Conservation (phyloP, 306 rosid species). For the Vigna mungo region DNA sequence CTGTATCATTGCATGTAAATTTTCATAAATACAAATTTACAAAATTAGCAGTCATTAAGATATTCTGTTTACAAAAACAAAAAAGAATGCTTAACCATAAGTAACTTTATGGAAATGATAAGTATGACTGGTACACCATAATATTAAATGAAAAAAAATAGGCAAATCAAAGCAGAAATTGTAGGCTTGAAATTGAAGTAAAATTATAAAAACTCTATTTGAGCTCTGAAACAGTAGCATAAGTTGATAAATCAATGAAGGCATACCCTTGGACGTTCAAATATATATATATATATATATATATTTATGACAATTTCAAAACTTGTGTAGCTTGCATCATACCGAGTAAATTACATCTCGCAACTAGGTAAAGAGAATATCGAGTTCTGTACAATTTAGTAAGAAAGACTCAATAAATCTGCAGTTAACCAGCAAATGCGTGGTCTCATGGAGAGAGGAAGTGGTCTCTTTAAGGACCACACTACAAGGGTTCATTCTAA, state of each 20-base stretch:
- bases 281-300: slow-evolving; percentile 33
- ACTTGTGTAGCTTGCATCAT: slow-evolving; percentile 44
- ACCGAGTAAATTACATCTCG: slow-evolving; percentile 50
- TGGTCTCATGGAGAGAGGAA: slow-evolving; percentile 39
- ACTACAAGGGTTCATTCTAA: slow-evolving; percentile 40
- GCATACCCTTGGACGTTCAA: slow-evolving; percentile 34
- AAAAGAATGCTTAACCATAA: background rate
- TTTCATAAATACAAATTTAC: background rate
- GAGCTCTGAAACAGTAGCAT: background rate
- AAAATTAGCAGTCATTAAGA: background rate
- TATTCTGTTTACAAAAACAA: background rate
- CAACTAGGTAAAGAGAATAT: slow-evolving; percentile 42
- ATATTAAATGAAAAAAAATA: background rate
- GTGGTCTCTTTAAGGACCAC: slow-evolving; percentile 38
- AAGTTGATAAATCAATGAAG: slow-evolving; percentile 30
- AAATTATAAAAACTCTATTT: background rate
- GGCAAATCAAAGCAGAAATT: background rate
- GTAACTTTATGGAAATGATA: background rate
- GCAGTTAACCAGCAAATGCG: slow-evolving; percentile 42
- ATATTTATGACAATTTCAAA: slow-evolving; percentile 41
- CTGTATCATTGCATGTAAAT: background rate
- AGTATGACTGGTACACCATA: background rate
- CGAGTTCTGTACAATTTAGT: slow-evolving; percentile 54
- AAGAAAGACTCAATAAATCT: slow-evolving; percentile 37
- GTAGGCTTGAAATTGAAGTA: background rate